Evolutionary conservation across 306 rosid genomes (phyloP).

Genomic region (Inga leiocalycina): DNA sequence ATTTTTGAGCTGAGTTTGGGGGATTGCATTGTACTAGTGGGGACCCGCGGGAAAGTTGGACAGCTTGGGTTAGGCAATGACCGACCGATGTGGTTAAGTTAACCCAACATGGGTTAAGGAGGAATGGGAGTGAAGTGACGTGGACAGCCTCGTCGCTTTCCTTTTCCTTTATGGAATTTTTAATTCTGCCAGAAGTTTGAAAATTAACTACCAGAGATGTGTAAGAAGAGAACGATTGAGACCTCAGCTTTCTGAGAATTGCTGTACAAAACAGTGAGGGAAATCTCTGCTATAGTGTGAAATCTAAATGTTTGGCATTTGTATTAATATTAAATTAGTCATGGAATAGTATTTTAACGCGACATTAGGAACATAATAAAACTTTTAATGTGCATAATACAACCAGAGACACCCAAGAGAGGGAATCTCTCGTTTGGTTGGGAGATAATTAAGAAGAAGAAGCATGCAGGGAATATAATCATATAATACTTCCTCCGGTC

Average conservation of each 20-base stretch:
- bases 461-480: too few species aligned
- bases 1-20: conserved; percentile 5
- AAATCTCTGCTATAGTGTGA: too few species aligned
- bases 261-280: neutral
- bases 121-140: conserved; percentile 22
- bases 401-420: too few species aligned
- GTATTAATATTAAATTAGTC: too few species aligned
- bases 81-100: conserved; percentile 36
- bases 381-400: too few species aligned
- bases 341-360: too few species aligned
- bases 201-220: neutral
- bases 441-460: too few species aligned
- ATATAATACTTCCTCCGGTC: too few species aligned
- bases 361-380: too few species aligned
- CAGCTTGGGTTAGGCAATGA: conserved; percentile 29
- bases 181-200: neutral
- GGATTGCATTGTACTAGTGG: neutral
- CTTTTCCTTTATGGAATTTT: neutral
- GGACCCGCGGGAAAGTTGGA: conserved; percentile 26
- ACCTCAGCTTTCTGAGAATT: neutral
- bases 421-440: too few species aligned
- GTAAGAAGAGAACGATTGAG: neutral
- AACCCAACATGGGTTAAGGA: conserved; percentile 28
- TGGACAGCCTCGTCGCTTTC: conserved; percentile 1
- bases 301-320: too few species aligned